phyloP scores from a whole-genome alignment of 2,329 filamentous ascomycete species.

The Monosporascus sp. region DNA sequence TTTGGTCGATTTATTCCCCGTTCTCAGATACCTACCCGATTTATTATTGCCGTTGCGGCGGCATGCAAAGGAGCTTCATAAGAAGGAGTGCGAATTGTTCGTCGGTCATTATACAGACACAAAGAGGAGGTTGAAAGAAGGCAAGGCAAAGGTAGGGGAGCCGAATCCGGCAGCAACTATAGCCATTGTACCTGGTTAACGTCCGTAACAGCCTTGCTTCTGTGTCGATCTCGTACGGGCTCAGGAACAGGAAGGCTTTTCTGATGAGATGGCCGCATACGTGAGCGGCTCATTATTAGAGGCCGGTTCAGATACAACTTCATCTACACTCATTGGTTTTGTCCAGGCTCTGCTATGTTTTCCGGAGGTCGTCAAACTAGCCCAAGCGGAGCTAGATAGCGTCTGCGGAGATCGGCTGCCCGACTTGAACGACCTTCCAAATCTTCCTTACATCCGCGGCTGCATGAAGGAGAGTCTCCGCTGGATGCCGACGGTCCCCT shows the following conservation, averaged over 20 bases:
- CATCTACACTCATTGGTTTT: conserved; percentile 29
- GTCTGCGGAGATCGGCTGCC: conserved; percentile 40
- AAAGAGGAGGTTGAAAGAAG: background rate
- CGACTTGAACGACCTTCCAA: conserved; percentile 32
- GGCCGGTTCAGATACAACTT: conserved; percentile 34
- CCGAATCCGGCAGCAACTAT: no score
- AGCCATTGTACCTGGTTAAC: background rate
- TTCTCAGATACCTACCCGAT: background rate
- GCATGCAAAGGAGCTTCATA: conserved; percentile 14
- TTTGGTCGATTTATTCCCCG: background rate
- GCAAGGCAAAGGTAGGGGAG: conserved; percentile 10
- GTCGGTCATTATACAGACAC: background rate
- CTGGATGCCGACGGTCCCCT: conserved; percentile 37
- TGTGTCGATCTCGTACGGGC: conserved; percentile 20
- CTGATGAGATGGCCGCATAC: conserved; percentile 28
- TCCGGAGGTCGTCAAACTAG: conserved; percentile 27
- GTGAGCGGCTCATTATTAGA: conserved; percentile 21
- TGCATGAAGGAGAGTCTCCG: conserved; percentile 40
- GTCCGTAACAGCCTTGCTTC: conserved; percentile 19
- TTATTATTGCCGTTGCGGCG: conserved; percentile 16
- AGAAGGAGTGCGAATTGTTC: conserved; percentile 5
- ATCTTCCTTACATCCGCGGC: conserved; percentile 42
- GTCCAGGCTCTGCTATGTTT: conserved; percentile 36
- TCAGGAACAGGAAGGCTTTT: conserved; percentile 28
- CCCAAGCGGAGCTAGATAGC: conserved; percentile 30